A percentile compares a stretch with the other conserved stretches of the same genome.
Evolutionary conservation across 2,329 filamentous ascomycete species (phyloP).

Genomic region (Seiridium cupressi): DNA sequence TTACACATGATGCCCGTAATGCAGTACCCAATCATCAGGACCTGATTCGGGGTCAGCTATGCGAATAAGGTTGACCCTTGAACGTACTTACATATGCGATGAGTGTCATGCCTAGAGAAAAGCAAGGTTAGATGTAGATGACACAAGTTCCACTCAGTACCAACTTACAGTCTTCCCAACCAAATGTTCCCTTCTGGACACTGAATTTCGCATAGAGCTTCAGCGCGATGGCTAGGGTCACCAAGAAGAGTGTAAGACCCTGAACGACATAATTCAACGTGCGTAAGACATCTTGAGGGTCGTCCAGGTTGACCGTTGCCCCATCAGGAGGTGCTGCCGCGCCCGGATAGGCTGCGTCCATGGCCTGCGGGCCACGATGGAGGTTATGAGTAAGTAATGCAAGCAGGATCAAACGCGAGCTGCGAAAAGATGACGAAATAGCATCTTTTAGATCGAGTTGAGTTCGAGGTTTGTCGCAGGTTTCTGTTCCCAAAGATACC

Average conservation of each 20-base stretch:
- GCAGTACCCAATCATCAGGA: slow-evolving; percentile 25
- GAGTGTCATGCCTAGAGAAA: background rate
- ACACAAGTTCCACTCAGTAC: too few relatives aligned
- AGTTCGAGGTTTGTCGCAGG: too few relatives aligned
- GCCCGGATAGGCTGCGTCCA: slow-evolving; percentile 10
- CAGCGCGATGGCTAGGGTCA: slow-evolving; percentile 22
- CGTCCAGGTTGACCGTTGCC: slow-evolving; percentile 19
- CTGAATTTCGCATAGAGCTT: slow-evolving; percentile 23
- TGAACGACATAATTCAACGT: slow-evolving; percentile 26
- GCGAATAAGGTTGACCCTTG: too few relatives aligned
- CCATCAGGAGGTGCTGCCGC: slow-evolving; percentile 23
- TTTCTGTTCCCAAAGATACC: too few relatives aligned
- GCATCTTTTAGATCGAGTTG: too few relatives aligned
- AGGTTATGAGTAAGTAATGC: too few relatives aligned
- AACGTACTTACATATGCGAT: background rate
- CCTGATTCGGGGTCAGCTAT: too few relatives aligned
- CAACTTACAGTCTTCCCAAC: slow-evolving; percentile 26
- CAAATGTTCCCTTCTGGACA: slow-evolving; percentile 13
- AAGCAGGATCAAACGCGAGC: too few relatives aligned
- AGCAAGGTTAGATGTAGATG: background rate
- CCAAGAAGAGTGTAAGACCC: slow-evolving; percentile 22
- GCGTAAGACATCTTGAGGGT: slow-evolving; percentile 24
- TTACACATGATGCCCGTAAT: slow-evolving; percentile 20
- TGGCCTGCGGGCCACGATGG: too few relatives aligned
- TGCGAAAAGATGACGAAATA: too few relatives aligned